Base-by-base conservation (phyloP, 2,329 filamentous ascomycete genomes). In the Paraphaeosphaeria sporulosa region DNA sequence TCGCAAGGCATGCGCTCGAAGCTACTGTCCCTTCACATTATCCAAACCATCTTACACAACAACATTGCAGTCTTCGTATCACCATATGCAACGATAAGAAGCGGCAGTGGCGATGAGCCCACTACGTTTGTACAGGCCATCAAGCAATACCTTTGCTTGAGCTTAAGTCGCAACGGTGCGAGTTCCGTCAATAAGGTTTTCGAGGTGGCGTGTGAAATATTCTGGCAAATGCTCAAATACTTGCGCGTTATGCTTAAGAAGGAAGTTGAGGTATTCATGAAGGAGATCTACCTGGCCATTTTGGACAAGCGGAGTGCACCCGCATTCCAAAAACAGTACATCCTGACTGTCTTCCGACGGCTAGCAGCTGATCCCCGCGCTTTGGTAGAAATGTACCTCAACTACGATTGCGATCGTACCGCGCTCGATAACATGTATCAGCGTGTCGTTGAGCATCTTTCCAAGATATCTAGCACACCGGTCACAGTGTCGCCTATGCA, bases 1-100 rank as follows among this genome's bases (percentile, higher is more conserved):
- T 94, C 94, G 19, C 94, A 97, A 73, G 92, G 94, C 40, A 99
- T 99, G 94, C 90, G 95, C 62, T 97, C 94, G 2, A 99, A 99
- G 79, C 85, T 99, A 54, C 87, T 99, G 63, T 97, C 95, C 17
- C 86, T 99, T 58, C 94, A 99, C 77, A 89, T 98, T 62, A 95
- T 99, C 65, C 94, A 97, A 74, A 96, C 93, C 43, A 88, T 97
- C 58, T 86, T 99, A 49, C 96, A 96, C 82, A 98, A 97, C 80
- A 92, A 98, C 79, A 91, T 94, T 64, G 80, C 87, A 60, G 91
- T 97, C 64, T 98, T 99, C 79, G 92, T 91, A 43, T 97, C 94
- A 50, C 94, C 94, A 0, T 83, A 94, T 62, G 94, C 94, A 76
- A 96, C 92, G 43, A 98, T 99, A 73, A 92, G 89, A 72, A 95